Percentiles rank a stretch among this genome's conserved stretches.
phyloP scores from a whole-genome alignment of 2,329 filamentous ascomycete genomes.

The Penicillium sp. region DNA sequence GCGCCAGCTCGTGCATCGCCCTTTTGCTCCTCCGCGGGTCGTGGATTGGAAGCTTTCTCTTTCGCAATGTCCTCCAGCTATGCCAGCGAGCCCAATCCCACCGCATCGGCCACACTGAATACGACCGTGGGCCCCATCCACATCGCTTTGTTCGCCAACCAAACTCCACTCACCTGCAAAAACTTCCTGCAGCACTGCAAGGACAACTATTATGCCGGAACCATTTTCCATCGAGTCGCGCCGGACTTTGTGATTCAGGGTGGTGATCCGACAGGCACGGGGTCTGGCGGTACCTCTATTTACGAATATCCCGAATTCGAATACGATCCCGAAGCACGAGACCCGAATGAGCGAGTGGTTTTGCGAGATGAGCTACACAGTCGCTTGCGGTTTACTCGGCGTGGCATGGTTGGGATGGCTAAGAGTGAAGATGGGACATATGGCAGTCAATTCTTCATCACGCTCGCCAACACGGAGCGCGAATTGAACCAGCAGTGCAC shows the following conservation, averaged over 20 bases:
- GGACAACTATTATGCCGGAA: constrained; percentile 91
- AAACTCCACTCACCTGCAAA: constrained; percentile 81
- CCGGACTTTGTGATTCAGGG: constrained; percentile 91
- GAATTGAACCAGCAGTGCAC: constrained; percentile 89
- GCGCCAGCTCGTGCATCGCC: not conserved
- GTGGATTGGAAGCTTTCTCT: constrained; percentile 1
- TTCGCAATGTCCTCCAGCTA: constrained; percentile 75
- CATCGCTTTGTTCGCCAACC: constrained; percentile 90
- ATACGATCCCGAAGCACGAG: constrained; percentile 51
- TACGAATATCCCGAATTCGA: constrained; percentile 63
- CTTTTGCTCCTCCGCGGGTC: constrained; percentile 1
- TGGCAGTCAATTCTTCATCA: constrained; percentile 96
- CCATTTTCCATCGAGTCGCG: constrained; percentile 87
- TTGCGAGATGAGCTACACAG: constrained; percentile 90
- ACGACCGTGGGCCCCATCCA: constrained; percentile 85
- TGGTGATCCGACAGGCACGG: constrained; percentile 88
- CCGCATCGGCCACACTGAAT: constrained; percentile 82
- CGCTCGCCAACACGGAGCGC: constrained; percentile 68
- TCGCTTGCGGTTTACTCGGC: constrained; percentile 83
- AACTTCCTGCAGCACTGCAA: constrained; percentile 95
- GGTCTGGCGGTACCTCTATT: constrained; percentile 84
- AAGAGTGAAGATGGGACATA: constrained; percentile 70
- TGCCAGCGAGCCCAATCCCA: constrained; percentile 90
- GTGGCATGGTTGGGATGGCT: constrained; percentile 91
- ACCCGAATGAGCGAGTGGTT: constrained; percentile 50